phyloP scores from a whole-genome alignment of 192 early-diverging fungal genomes.

The Coemansia sp. region DNA sequence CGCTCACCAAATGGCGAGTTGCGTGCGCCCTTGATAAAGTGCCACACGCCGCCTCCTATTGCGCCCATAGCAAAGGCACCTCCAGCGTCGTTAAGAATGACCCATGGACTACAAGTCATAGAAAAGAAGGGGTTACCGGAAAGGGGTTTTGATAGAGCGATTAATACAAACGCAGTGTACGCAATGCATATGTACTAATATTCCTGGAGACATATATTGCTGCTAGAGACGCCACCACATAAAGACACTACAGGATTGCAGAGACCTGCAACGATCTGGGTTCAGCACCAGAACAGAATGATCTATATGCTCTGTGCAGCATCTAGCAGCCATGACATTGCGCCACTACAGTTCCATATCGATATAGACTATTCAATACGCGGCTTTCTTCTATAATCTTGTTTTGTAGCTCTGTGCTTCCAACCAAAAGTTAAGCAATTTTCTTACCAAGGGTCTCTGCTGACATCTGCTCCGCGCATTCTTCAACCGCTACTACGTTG shows the following conservation, averaged over 20 bases:
- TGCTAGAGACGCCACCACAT: neutral
- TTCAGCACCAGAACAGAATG: neutral
- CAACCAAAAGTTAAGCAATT: neutral
- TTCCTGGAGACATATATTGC: neutral
- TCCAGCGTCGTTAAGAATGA: conserved; percentile 82
- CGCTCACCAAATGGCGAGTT: conserved; percentile 97
- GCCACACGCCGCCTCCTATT: conserved; percentile 93
- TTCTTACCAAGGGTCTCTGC: conserved; percentile 56
- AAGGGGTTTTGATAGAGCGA: neutral
- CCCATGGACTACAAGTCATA: conserved; percentile 64
- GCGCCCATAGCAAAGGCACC: conserved; percentile 96
- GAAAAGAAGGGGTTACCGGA: neutral
- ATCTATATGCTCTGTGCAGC: neutral
- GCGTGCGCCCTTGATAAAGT: conserved; percentile 97
- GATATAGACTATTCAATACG: neutral
- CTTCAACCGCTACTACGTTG: neutral
- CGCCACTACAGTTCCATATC: too few species aligned
- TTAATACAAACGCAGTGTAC: neutral
- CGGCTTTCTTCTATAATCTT: neutral
- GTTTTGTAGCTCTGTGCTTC: neutral
- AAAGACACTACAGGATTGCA: neutral
- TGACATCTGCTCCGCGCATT: conserved; percentile 54
- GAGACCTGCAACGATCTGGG: neutral
- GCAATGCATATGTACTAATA: neutral
- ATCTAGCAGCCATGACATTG: too few species aligned